Percentiles rank a stretch among this genome's conserved stretches.
Conservation (phyloP, 2,329 filamentous ascomycete genomes). For the Fusarium armeniacum region DNA sequence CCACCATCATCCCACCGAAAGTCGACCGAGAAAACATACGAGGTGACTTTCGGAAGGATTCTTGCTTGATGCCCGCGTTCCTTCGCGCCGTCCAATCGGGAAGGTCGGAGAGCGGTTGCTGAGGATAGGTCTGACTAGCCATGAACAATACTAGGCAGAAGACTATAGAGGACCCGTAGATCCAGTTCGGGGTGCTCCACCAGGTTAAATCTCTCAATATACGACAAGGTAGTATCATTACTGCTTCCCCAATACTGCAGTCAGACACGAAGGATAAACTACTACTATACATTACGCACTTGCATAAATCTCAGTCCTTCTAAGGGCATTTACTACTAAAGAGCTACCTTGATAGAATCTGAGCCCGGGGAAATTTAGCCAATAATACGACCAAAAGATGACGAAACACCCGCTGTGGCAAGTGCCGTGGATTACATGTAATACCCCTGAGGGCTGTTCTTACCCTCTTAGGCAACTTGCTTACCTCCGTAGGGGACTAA, state of each 20-base stretch:
- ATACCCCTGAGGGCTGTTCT: no score
- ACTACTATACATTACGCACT: no score
- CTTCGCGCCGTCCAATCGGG: conserved; percentile 7
- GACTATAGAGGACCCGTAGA: neutral
- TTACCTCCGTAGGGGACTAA: neutral
- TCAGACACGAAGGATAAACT: conserved; percentile 11
- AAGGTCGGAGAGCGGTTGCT: neutral
- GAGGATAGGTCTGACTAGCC: neutral
- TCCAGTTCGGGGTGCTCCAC: neutral
- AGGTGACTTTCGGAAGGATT: conserved; percentile 11
- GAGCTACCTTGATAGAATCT: no score
- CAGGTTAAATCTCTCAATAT: no score
- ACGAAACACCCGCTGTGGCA: no score
- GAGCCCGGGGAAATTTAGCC: no score
- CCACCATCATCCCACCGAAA: conserved; percentile 10
- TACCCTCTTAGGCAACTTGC: no score
- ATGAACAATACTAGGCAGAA: neutral
- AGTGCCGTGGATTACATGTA: no score
- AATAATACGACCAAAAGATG: no score
- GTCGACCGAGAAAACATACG: conserved; percentile 10
- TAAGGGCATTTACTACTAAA: no score
- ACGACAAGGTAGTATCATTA: conserved; percentile 7
- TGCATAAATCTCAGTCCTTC: no score
- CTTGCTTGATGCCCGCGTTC: conserved; percentile 3
- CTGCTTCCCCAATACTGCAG: neutral